Base-by-base conservation (phyloP, 106 monocot genomes). In the Agapanthus africanus region DNA sequence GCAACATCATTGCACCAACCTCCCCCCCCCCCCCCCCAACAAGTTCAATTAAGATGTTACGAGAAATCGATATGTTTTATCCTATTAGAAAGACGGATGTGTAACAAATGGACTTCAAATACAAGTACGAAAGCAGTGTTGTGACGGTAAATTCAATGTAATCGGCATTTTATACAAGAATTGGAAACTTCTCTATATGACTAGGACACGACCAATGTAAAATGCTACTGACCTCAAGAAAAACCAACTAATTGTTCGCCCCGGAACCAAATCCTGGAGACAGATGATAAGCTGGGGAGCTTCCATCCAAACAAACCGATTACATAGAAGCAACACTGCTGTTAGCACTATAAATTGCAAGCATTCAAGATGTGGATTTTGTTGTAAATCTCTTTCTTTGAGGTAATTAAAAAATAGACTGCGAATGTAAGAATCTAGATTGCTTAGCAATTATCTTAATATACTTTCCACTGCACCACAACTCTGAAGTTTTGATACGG, bases 1-100 rank as follows among this genome's bases (percentile, higher is more conserved):
- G 72, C 56, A 37, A 32, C 79, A 79, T 80, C 82, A 47, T 68
- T 76, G 74, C 92, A 92, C 92, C 92, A 92, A 56, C 74, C 88
- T 69, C 92, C 92, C 57, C 92, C 92, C 92, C n/a, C n/a, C n/a
- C n/a, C n/a, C n/a, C n/a, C n/a, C 93, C 93, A 89, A 19, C 19
- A 15, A 47, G 19, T 15, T 15, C 19, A 15, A 47, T 19, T 47
- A 14, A 15, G 13, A 47, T 47, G 46, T 46, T 46, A n/a, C n/a
- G n/a, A n/a, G n/a, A n/a, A n/a, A n/a, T n/a, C n/a, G n/a, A n/a
- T n/a, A n/a, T n/a, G n/a, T n/a, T n/a, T n/a, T 46, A 46, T 46
- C 19, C 11, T 47, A 13, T 15, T 15, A 19, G 1, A 5, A 47
- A 47, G 46, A 5, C 6, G 19, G 13, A 15, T 47, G 19, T 7